Evolutionary conservation across 345 rosid species (phyloP), one percentile per base, ranked within the genome.

Genomic region (Hibiscus trionum): DNA sequence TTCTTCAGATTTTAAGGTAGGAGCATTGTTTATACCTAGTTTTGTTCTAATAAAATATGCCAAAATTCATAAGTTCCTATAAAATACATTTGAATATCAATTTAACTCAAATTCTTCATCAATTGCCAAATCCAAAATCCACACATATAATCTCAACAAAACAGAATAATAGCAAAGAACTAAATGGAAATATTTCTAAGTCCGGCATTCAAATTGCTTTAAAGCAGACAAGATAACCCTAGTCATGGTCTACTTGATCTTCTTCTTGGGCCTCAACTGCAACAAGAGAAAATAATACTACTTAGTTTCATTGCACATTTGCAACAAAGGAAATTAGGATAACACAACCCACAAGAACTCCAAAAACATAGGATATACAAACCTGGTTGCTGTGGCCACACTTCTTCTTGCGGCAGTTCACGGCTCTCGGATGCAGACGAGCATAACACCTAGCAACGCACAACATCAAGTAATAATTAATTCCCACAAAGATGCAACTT

Each of bases 371-470:
- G 27, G 2, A 3, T 7, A 63, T 4, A 39, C 52, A 56, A 53
- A 93, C 98, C 97, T 91, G 97, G 74, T 94, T 94, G 91, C 97
- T 94, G 71, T 94, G 98, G 7, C 98, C 98, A 64, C 98, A 94
- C 81, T 94, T 94, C 90, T 94, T 94, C 91, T 94, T 94, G 80
- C 98, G 75, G 82, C 98, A 94, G 82, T 94, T 94, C 19, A 94
- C 98, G 61, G 97, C 97, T 72, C 98, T 87, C 8, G 97, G 98
- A 71, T 94, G 98, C 76, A 60, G 39, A 5, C 64, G 64, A 6
- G 64, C 64, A 60, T 60, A 60, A 15, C 64, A 60, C 64, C 64
- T 60, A 29, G 17, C 4, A 29, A 59, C 4, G 10, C 17, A 68
- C 39, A 49, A 4, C 29, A 6, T 2, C 21, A 26, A 66, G 2